These are phyloP conservation scores for Ophiostoma sp. DNA, from an alignment of 2,329 filamentous ascomycete genomes.

Conservation along the genomic window DNA sequence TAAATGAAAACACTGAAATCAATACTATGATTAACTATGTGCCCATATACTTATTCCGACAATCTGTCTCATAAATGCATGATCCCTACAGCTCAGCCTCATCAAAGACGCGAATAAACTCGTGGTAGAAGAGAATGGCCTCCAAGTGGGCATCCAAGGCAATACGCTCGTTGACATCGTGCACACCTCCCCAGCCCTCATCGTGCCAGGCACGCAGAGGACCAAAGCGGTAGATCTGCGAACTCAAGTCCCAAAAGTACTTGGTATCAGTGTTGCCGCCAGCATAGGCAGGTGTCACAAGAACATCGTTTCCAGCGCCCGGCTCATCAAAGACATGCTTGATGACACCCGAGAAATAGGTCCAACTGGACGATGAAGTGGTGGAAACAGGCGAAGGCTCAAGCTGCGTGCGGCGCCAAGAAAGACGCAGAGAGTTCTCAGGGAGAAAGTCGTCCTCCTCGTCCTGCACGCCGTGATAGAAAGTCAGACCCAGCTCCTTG, in stretches of 20 bases:
- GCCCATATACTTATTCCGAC: background rate
- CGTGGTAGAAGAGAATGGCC: background rate
- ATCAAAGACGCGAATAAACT: background rate
- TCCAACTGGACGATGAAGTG: background rate
- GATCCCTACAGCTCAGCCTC: background rate
- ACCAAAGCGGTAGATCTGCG: background rate
- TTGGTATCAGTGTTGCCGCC: background rate
- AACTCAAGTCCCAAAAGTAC: background rate
- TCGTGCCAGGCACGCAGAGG: background rate
- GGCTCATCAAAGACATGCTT: conserved; percentile 4
- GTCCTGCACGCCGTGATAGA: background rate
- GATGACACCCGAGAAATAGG: background rate
- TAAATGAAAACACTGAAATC: too few species aligned
- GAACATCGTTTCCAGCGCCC: background rate
- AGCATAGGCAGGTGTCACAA: background rate
- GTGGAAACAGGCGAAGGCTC: background rate
- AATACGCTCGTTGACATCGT: background rate
- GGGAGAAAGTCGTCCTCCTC: background rate
- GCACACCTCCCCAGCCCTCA: background rate
- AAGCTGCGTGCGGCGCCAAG: background rate
- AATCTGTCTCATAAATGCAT: background rate
- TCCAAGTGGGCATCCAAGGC: background rate
- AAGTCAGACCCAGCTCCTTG: background rate
- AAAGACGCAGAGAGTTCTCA: background rate
- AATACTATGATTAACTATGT: background rate